A percentile compares a stretch with the other conserved stretches of the same genome.
These are phyloP conservation scores for Globomyces sp. DNA, from an alignment of 371 early-diverging fungal species.

Conservation along the genomic window DNA sequence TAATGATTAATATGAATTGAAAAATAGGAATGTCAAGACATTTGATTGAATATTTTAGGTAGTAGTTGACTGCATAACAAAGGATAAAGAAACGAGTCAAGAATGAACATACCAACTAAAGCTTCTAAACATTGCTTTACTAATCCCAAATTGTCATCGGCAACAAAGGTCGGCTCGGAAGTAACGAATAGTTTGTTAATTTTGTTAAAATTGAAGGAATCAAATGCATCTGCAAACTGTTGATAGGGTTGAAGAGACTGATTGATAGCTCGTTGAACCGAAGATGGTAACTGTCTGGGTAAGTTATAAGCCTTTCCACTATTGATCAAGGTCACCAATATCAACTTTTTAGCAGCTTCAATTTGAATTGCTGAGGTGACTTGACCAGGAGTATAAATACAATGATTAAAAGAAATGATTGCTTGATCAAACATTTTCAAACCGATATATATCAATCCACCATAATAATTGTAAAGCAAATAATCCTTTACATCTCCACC, in stretches of 20 bases:
- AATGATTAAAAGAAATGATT: conserved; percentile 53
- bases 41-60: too few relatives aligned
- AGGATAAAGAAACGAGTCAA: too few relatives aligned
- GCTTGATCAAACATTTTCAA: conserved; percentile 67
- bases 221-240: conserved; percentile 61
- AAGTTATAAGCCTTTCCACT: conserved; percentile 46
- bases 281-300: conserved; percentile 52
- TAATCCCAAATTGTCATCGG: conserved; percentile 68
- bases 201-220: conserved; percentile 36
- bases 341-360: conserved; percentile 70
- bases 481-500: conserved; percentile 49
- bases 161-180: conserved; percentile 28
- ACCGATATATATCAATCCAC: conserved; percentile 68
- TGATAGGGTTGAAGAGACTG: conserved; percentile 49
- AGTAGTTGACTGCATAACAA: too few relatives aligned
- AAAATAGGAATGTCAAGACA: too few relatives aligned
- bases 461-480: conserved; percentile 77
- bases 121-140: conserved; percentile 65
- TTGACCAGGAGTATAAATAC: conserved; percentile 58
- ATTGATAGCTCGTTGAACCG: conserved; percentile 53
- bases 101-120: conserved; percentile 35
- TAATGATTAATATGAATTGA: too few relatives aligned
- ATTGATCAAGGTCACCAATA: conserved; percentile 61
- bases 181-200: conserved; percentile 42
- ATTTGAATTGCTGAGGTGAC: conserved; percentile 73